Base-by-base conservation (phyloP, 495 filamentous ascomycete species). In the Talaromyces wortmannii region DNA sequence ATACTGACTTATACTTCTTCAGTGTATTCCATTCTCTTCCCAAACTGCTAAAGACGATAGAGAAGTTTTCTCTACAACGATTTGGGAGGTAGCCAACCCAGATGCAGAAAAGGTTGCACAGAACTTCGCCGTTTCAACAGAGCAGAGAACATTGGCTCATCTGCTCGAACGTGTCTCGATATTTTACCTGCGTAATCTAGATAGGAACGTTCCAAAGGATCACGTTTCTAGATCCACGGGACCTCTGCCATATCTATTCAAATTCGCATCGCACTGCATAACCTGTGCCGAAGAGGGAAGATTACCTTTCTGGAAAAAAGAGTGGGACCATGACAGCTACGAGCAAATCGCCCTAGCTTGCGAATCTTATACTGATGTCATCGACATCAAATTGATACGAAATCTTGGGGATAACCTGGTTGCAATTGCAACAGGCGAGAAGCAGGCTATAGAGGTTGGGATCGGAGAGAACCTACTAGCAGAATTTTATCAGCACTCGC, bases 361-460 rank as follows among this genome's bases (percentile, higher is more conserved):
- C 15, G 23, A 17, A 18, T 56, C 44, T 16, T 57, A 61, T 42
- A 4, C 61, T 1, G 45, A 62, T 30, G 23, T 18, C 8, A 46
- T 61, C 17, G 62, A 64, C 30, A 7, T 67, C 15, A 50, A 52
- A 15, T 33, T 67, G 43, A 51, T 63, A 10, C 11, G 6, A 3
- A 54, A 57, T 0, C 63, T 75, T 40, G 72, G 69, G 4, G 64
- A 75, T 43, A 65, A 75, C 51, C 53, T 78, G 1, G 55, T 63
- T 5, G 59, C 53, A 13, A 66, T 70, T 31, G 57, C 79, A 3
- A 59, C 69, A 4, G 68, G 66, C 4, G 60, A 76, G 30, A 64
- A 66, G 8, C 64, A 59, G 4, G 67, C 73, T 3, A 62, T 76
- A 42, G 72, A 76, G 48, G 65, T 67, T 17, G 68, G 78, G 67